These are phyloP conservation scores for Leccinum pachyderme DNA, from an alignment of 1,284 basidiomycete genomes.

Conservation along the genomic window DNA sequence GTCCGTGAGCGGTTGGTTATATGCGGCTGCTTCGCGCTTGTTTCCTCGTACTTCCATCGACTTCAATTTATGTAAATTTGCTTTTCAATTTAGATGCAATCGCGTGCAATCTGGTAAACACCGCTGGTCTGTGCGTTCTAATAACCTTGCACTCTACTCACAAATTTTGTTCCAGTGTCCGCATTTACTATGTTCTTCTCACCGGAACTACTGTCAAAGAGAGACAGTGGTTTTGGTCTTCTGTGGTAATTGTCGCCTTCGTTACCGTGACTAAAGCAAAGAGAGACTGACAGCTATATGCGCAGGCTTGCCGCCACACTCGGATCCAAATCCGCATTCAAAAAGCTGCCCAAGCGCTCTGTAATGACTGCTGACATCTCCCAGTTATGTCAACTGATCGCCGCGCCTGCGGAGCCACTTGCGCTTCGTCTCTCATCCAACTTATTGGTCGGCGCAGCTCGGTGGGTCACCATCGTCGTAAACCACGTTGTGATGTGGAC, in stretches of 20 bases:
- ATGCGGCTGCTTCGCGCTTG: constrained; percentile 24
- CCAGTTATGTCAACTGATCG: constrained; percentile 76
- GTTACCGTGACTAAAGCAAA: background rate
- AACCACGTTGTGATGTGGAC: background rate
- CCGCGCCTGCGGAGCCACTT: constrained; percentile 79
- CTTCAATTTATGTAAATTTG: background rate
- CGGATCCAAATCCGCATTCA: constrained; percentile 81
- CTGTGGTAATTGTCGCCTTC: constrained; percentile 52
- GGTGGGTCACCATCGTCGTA: constrained; percentile 46
- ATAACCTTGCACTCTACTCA: background rate
- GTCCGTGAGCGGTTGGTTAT: constrained; percentile 3
- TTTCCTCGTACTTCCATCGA: constrained; percentile 18
- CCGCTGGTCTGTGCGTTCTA: constrained; percentile 1
- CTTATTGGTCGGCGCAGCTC: constrained; percentile 81
- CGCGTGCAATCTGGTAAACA: constrained; percentile 3
- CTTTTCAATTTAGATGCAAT: constrained; percentile 2
- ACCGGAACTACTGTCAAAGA: constrained; percentile 64
- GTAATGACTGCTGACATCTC: constrained; percentile 79
- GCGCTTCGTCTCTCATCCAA: constrained; percentile 83
- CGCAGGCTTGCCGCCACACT: constrained; percentile 84
- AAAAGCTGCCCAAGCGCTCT: constrained; percentile 75
- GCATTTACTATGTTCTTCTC: constrained; percentile 67
- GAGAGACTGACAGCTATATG: constrained; percentile 13
- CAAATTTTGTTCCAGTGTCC: background rate
- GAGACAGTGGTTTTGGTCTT: constrained; percentile 79